Evolutionary conservation across 2,329 filamentous ascomycete genomes (phyloP).

Genomic region (Phialophora tarda): DNA sequence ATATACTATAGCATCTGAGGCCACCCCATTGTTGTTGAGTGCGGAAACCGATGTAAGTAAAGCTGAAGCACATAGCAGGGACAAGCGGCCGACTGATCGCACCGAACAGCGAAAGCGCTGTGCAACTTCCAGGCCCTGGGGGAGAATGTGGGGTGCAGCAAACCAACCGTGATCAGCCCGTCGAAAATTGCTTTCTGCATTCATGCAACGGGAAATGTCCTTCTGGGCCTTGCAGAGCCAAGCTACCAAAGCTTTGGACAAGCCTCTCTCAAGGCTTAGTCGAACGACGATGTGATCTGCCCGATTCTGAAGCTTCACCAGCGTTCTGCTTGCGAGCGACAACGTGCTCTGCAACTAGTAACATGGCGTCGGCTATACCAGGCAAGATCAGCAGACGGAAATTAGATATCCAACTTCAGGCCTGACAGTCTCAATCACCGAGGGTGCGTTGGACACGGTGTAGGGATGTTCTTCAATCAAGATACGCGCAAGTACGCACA

Average conservation of each 20-base stretch:
- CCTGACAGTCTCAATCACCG: neutral
- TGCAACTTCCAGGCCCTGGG: neutral
- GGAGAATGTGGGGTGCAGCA: neutral
- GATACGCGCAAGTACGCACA: neutral
- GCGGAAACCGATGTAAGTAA: neutral
- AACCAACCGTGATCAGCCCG: neutral
- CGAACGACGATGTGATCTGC: neutral
- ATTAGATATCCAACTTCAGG: neutral
- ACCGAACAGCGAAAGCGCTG: constrained; percentile 7
- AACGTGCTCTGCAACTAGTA: neutral
- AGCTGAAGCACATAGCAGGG: neutral
- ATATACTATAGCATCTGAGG: neutral
- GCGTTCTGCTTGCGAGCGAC: too few relatives aligned
- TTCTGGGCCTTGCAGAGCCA: neutral
- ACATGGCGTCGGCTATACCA: neutral
- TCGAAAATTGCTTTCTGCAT: neutral
- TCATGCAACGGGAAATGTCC: neutral
- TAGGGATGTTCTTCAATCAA: neutral
- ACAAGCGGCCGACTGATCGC: neutral
- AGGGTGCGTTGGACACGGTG: neutral
- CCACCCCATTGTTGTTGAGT: neutral
- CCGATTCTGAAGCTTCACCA: neutral
- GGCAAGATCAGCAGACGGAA: neutral
- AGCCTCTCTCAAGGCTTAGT: neutral
- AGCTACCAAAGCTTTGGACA: neutral